Percentiles rank a stretch among this genome's conserved stretches.
Conservation (phyloP, 148 eudicot species). For the Silene latifolia region DNA sequence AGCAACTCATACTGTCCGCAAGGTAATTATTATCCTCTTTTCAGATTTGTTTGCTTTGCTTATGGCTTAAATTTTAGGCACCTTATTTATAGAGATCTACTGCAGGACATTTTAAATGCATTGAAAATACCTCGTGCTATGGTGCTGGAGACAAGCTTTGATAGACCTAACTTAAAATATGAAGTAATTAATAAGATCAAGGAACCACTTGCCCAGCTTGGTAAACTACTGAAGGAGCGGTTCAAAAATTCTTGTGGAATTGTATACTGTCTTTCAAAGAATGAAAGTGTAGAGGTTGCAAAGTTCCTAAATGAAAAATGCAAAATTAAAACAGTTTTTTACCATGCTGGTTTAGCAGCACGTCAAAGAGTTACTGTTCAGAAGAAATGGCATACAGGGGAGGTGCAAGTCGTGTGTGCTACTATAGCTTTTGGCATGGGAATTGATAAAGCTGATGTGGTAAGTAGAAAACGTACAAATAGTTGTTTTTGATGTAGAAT, state of each 20-base stretch:
- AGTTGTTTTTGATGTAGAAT: too few species aligned
- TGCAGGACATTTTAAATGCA: constrained; percentile 82
- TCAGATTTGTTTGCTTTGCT: constrained; percentile 14
- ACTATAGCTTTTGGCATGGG: constrained; percentile 99
- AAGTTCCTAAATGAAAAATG: constrained; percentile 71
- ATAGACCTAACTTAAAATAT: constrained; percentile 89
- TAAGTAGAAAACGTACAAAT: constrained; percentile 35
- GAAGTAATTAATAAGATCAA: constrained; percentile 78
- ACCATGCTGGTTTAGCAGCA: constrained; percentile 96
- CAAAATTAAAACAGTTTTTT: constrained; percentile 78
- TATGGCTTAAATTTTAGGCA: constrained; percentile 9
- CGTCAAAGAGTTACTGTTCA: constrained; percentile 82
- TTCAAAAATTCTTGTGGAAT: constrained; percentile 74
- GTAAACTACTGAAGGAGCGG: constrained; percentile 58
- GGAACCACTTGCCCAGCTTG: constrained; percentile 81
- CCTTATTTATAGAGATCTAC: constrained; percentile 18
- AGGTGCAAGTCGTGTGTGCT: constrained; percentile 94
- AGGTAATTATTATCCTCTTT: constrained; percentile 41
- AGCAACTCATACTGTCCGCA: constrained; percentile 87
- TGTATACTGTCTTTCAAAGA: constrained; percentile 97
- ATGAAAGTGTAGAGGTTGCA: constrained; percentile 88
- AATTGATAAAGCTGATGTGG: constrained; percentile 96
- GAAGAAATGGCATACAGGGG: constrained; percentile 90
- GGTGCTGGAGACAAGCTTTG: constrained; percentile 88
- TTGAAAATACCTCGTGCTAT: constrained; percentile 81